Base-by-base conservation (phyloP, 306 rosid species). In the Geum urbanum region DNA sequence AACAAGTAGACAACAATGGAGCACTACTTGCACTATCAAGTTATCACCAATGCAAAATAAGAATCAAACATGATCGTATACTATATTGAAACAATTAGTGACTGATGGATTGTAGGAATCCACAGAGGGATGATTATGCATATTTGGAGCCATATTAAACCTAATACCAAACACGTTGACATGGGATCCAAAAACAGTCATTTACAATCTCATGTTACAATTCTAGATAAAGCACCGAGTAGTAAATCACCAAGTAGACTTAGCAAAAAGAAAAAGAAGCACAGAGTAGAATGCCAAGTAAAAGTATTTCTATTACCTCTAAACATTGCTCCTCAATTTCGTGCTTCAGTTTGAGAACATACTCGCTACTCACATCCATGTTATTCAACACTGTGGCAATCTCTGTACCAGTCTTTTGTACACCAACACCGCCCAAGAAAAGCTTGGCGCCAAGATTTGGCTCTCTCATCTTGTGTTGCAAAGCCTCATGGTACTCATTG, bases 311-410 rank as follows among this genome's bases (percentile, higher is more conserved):
- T 79, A 81, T 80, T 77, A 94, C 97, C 97, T 88, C 97, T 19
- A 89, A 81, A 79, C 96, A 91, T 64, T 87, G 97, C 83, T 94
- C 98, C 79, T 94, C 98, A 52, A 94, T 88, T 77, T 85, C 96
- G 20, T 94, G 92, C 73, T 87, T 91, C 40, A 94, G 90, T 83
- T 94, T 94, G 73, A 90, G 80, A 67, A 91, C 95, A 75, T 90
- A 94, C 72, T 90, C 98, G 44, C 97, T 62, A 53, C 98, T 94
- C 56, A 94, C 85, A 64, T 94, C 97, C 84, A 91, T 84, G 70
- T 94, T 91, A 79, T 94, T 94, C 76, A 94, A 84, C 76, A 91
- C 92, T 0, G 95, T 86, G 70, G 97, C 90, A 70, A 94, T 83
- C 84, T 94, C 97, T 9, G 88, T 82, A 73, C 97, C 99, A 0